Percentiles rank a stretch among this genome's conserved stretches.
Conservation (phyloP, 345 rosid species). For the Brassica nigra region DNA sequence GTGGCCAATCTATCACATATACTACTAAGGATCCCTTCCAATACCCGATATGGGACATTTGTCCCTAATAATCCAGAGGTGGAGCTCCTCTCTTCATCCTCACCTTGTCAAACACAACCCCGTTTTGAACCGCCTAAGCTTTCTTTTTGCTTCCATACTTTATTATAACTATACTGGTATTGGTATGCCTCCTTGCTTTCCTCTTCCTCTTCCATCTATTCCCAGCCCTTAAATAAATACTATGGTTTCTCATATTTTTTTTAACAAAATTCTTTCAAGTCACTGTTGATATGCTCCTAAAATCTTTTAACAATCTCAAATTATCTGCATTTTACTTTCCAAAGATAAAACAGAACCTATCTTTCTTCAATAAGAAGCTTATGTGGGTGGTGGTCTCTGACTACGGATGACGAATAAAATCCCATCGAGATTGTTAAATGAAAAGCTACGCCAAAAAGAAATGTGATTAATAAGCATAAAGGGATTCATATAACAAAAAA, state of each 20-base stretch:
- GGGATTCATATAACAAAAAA: slow-evolving; percentile 32
- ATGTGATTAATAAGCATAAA: slow-evolving; percentile 18
- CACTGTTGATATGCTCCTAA: slow-evolving; percentile 31
- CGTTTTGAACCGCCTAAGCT: slow-evolving; percentile 34
- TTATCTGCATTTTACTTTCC: slow-evolving; percentile 30
- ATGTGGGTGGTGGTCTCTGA: slow-evolving; percentile 37
- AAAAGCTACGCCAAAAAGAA: slow-evolving; percentile 7
- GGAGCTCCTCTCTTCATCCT: slow-evolving; percentile 54
- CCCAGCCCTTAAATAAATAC: slow-evolving; percentile 38
- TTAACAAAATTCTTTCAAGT: slow-evolving; percentile 30
- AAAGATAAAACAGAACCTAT: slow-evolving; percentile 33
- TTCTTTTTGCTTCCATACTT: slow-evolving; percentile 23
- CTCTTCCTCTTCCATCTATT: slow-evolving; percentile 30
- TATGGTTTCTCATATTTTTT: slow-evolving; percentile 28
- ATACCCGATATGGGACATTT: too few species aligned
- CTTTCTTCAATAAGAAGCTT: slow-evolving; percentile 38
- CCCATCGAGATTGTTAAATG: slow-evolving; percentile 30
- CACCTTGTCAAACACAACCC: slow-evolving; percentile 64
- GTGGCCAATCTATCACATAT: too few species aligned
- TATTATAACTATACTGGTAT: slow-evolving; percentile 26
- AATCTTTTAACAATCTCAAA: slow-evolving; percentile 29
- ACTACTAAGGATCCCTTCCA: too few species aligned
- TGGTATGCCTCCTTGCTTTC: slow-evolving; percentile 16
- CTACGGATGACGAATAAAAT: slow-evolving; percentile 38
- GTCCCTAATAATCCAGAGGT: slow-evolving; percentile 61